Evolutionary conservation across 805 yeast species (phyloP).

Genomic region (Sugiyamaella smithiae): DNA sequence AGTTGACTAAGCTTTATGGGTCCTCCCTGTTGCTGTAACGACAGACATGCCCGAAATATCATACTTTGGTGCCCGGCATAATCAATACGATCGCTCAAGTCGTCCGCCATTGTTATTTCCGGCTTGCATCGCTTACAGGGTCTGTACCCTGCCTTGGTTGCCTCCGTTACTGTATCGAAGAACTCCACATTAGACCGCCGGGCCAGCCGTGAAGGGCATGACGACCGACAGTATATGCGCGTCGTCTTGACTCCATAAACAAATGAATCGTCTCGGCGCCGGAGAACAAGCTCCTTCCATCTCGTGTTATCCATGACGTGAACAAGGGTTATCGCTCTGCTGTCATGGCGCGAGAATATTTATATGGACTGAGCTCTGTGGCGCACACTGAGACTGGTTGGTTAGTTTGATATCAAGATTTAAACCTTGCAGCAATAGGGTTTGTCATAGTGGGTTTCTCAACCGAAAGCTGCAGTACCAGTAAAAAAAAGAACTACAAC

Average conservation of each 20-base stretch:
- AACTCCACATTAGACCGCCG: slow-evolving; percentile 44
- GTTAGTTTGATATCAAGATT: slow-evolving; percentile 6
- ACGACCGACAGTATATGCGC: slow-evolving; percentile 57
- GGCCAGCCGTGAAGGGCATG: slow-evolving; percentile 49
- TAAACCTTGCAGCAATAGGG: too few species aligned
- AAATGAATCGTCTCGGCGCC: slow-evolving; percentile 1
- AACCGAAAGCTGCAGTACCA: too few species aligned
- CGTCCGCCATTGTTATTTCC: slow-evolving; percentile 10
- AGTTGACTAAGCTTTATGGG: slow-evolving; percentile 3
- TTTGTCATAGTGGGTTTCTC: too few species aligned
- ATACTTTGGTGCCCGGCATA: slow-evolving; percentile 4
- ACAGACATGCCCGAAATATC: slow-evolving; percentile 5
- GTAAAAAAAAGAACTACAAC: too few species aligned
- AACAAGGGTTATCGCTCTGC: background rate
- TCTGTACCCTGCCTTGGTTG: slow-evolving; percentile 42
- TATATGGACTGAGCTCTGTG: background rate
- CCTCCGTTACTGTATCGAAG: slow-evolving; percentile 40
- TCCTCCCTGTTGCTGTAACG: slow-evolving; percentile 1
- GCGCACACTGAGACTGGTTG: background rate
- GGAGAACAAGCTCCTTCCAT: background rate
- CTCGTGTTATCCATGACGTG: background rate
- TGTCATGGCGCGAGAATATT: too few species aligned
- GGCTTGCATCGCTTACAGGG: slow-evolving; percentile 60
- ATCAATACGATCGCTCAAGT: background rate
- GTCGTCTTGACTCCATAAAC: slow-evolving; percentile 18